Evolutionary conservation across 2,329 filamentous ascomycete genomes (phyloP).

Genomic region (Penicillium sp.): DNA sequence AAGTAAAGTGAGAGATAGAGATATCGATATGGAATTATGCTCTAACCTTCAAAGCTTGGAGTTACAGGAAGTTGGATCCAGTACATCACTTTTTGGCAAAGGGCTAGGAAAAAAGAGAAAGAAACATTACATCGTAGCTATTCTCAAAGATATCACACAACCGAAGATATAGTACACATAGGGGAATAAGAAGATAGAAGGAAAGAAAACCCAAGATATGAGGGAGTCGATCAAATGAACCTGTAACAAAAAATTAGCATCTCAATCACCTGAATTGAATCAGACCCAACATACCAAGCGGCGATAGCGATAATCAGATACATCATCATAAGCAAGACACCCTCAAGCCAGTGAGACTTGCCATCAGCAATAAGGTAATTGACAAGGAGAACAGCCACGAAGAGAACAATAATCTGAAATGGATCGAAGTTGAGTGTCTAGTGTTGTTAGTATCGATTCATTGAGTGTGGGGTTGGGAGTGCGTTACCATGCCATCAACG

Average conservation of each 20-base stretch:
- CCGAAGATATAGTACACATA: not conserved
- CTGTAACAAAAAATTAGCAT: not conserved
- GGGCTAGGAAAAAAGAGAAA: not conserved
- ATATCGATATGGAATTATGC: too few species aligned
- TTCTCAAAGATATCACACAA: not conserved
- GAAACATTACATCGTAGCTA: not conserved
- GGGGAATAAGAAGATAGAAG: not conserved
- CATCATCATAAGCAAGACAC: slow-evolving; percentile 54
- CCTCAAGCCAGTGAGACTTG: slow-evolving; percentile 57
- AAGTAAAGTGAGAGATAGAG: too few species aligned
- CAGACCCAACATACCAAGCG: slow-evolving; percentile 45
- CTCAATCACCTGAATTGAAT: too few species aligned
- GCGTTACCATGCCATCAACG: slow-evolving; percentile 52
- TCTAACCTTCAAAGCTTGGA: too few species aligned
- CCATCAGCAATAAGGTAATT: slow-evolving; percentile 34
- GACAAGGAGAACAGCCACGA: slow-evolving; percentile 49
- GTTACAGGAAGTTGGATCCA: too few species aligned
- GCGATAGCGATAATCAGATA: slow-evolving; percentile 60
- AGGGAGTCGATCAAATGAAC: slow-evolving; percentile 1
- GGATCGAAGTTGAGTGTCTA: slow-evolving; percentile 72
- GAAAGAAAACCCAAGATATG: not conserved
- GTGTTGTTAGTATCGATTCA: not conserved
- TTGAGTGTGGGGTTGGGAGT: not conserved
- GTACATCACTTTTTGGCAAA: too few species aligned
- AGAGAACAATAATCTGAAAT: slow-evolving; percentile 71